These are phyloP conservation scores for Pseudopyricularia javanii DNA, from an alignment of 2,329 filamentous ascomycete genomes.

Conservation along the genomic window DNA sequence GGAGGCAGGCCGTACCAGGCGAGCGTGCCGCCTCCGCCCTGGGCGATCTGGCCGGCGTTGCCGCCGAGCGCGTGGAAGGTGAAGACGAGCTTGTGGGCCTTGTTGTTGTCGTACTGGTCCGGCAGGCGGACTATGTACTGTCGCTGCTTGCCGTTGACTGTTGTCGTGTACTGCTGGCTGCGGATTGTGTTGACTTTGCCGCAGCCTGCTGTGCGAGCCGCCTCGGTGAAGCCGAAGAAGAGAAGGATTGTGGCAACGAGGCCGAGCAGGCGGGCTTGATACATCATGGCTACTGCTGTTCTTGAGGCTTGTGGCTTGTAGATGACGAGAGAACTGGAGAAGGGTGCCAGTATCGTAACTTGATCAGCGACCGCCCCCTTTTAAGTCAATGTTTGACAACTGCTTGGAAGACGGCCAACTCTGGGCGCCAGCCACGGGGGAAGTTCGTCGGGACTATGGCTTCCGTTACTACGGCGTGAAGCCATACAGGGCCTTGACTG, in stretches of 20 bases:
- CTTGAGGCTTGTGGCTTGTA: background rate
- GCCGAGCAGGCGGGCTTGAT: background rate
- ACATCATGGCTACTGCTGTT: background rate
- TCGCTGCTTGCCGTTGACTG: conserved; percentile 22
- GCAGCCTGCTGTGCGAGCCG: conserved; percentile 16
- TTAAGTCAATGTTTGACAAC: too few relatives aligned
- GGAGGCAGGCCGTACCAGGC: conserved; percentile 26
- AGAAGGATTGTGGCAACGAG: conserved; percentile 1
- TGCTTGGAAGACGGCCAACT: too few relatives aligned
- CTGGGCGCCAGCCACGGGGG: too few relatives aligned
- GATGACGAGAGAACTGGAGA: background rate
- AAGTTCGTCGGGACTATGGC: too few relatives aligned
- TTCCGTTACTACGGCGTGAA: too few relatives aligned
- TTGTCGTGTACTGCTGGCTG: conserved; percentile 18
- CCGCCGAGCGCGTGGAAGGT: conserved; percentile 26
- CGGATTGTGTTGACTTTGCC: conserved; percentile 16
- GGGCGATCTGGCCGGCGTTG: conserved; percentile 22
- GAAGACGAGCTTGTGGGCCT: conserved; percentile 27
- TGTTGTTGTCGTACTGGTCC: conserved; percentile 20
- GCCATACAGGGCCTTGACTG: too few relatives aligned
- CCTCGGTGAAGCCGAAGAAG: conserved; percentile 3
- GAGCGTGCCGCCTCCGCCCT: conserved; percentile 15
- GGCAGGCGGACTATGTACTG: conserved; percentile 20
- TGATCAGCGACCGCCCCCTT: too few relatives aligned
- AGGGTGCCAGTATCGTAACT: background rate